Evolutionary conservation across 257 asterid genomes (phyloP).

Genomic region (Solanum bukasovii): DNA sequence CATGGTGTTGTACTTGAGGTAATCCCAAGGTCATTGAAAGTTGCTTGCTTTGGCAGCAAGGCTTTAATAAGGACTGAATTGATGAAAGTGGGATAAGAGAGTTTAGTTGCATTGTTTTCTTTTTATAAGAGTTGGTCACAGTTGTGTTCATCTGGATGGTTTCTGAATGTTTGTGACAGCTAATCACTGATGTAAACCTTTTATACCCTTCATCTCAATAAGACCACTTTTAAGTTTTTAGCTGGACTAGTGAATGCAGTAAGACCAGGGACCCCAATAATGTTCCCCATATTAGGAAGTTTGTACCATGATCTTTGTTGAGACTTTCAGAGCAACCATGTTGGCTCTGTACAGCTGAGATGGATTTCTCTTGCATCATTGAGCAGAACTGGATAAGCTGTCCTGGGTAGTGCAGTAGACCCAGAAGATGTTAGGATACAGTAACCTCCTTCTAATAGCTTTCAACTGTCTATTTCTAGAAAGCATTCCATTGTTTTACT

Average conservation of each 20-base stretch:
- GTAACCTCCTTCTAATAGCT: background rate
- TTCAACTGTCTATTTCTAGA: background rate
- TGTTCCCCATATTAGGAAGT: background rate
- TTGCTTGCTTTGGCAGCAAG: background rate
- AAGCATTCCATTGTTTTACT: background rate
- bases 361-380: background rate
- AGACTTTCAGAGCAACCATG: background rate
- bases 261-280: background rate
- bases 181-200: background rate
- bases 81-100: background rate
- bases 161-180: background rate
- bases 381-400: background rate
- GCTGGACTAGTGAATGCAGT: background rate
- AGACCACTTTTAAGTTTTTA: background rate
- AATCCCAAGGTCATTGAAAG: background rate
- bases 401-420: background rate
- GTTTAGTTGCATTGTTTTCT: background rate
- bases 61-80: background rate
- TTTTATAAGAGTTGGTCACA: background rate
- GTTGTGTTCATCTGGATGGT: background rate
- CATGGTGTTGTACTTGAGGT: background rate
- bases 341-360: background rate
- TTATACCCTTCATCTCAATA: background rate
- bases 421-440: background rate
- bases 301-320: background rate